Percentiles rank a stretch among this genome's conserved stretches.
These are phyloP conservation scores for Rheum nobile DNA, from an alignment of 148 eudicot genomes.

Conservation along the genomic window DNA sequence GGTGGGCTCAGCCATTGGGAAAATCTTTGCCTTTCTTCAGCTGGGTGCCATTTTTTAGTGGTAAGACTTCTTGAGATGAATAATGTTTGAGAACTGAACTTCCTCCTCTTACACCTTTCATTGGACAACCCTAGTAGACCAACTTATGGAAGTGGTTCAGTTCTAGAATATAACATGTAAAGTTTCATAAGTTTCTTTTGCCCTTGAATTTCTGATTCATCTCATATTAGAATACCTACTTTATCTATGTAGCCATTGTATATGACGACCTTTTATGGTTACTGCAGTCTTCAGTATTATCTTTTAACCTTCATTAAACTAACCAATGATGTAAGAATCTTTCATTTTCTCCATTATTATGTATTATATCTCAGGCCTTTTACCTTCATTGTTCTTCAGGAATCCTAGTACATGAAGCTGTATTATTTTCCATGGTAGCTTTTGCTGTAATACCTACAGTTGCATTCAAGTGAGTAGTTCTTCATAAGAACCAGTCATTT, in stretches of 20 bases:
- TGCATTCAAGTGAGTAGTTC: constrained; percentile 32
- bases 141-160: not conserved
- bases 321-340: not conserved
- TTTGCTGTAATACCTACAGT: constrained; percentile 37
- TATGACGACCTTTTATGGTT: not conserved
- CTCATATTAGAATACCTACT: not conserved
- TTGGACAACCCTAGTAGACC: not conserved
- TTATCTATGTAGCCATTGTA: not conserved
- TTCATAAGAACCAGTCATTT: not conserved
- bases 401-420: constrained; percentile 24
- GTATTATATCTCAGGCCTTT: not conserved
- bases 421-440: constrained; percentile 28
- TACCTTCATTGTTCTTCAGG: constrained; percentile 17
- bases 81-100: not conserved
- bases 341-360: not conserved
- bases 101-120: not conserved
- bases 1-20: constrained; percentile 91
- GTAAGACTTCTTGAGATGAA: constrained; percentile 19
- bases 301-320: not conserved
- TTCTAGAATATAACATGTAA: not conserved
- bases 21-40: constrained; percentile 61
- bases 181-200: not conserved
- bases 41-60: constrained; percentile 77
- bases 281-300: not conserved
- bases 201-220: not conserved